These are phyloP conservation scores for Alopecurus myosuroides DNA, from an alignment of 176 grass and related monocot species.

Conservation along the genomic window DNA sequence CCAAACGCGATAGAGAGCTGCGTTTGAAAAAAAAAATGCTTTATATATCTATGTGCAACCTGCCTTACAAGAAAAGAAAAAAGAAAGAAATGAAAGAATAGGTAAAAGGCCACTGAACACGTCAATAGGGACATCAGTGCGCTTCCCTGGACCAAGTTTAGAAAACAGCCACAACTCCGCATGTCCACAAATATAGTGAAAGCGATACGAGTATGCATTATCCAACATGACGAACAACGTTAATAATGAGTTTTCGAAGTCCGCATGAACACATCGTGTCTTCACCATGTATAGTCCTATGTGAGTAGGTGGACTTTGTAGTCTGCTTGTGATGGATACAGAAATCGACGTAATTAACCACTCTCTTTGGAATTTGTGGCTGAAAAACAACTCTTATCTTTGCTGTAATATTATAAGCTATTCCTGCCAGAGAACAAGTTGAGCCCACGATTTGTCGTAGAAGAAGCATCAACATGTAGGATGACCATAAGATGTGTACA, in stretches of 20 bases:
- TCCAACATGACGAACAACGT: neutral
- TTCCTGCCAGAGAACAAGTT: neutral
- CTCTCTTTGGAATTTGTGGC: neutral
- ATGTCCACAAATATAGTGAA: neutral
- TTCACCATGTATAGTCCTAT: neutral
- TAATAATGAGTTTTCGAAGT: neutral
- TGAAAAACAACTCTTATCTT: neutral
- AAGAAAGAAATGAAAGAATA: too few species aligned
- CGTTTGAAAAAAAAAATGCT: too few species aligned
- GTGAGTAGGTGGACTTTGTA: neutral
- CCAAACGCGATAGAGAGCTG: too few species aligned
- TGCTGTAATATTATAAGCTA: too few species aligned
- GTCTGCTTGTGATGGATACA: neutral
- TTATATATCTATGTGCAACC: too few species aligned
- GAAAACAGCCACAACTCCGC: too few species aligned
- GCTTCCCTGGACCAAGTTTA: too few species aligned
- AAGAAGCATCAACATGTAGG: neutral
- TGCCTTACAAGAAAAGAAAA: too few species aligned
- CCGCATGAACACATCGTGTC: slow-evolving; percentile 25
- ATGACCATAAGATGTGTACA: neutral
- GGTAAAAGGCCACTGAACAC: too few species aligned
- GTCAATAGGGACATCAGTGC: too few species aligned
- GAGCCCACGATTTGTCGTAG: neutral
- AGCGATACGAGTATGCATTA: neutral
- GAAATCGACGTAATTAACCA: neutral